These are phyloP conservation scores for Fusarium armeniacum DNA, from an alignment of 2,329 filamentous ascomycete genomes.

Conservation along the genomic window DNA sequence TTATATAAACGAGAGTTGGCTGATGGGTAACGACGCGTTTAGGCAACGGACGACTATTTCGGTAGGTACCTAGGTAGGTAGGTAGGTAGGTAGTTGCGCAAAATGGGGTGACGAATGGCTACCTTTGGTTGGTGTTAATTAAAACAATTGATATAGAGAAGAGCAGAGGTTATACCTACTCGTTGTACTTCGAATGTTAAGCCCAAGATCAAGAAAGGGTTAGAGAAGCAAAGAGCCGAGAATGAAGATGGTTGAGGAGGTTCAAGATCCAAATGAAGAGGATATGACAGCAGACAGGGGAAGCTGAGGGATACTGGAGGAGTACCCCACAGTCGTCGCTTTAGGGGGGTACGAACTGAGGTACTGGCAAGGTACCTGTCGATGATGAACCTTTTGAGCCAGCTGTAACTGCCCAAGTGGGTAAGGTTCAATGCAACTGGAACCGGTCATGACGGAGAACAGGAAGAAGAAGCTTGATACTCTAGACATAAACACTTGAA, in stretches of 20 bases:
- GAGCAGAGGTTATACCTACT: not conserved
- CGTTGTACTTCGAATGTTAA: not conserved
- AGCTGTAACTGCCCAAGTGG: conserved; percentile 6
- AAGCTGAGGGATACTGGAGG: not conserved
- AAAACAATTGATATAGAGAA: not conserved
- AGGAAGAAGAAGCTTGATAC: not conserved
- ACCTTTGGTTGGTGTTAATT: not conserved
- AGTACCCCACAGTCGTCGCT: not conserved
- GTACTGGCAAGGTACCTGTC: conserved; percentile 1
- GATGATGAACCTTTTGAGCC: not conserved
- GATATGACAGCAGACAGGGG: conserved; percentile 15
- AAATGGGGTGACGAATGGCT: not conserved
- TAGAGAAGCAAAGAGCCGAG: not conserved
- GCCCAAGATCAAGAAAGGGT: not conserved
- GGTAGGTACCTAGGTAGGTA: not conserved
- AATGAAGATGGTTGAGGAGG: conserved; percentile 23
- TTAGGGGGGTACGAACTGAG: not conserved
- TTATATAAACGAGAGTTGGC: conserved; percentile 10
- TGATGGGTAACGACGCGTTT: conserved; percentile 4
- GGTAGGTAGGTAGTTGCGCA: conserved; percentile 22
- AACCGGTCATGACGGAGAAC: not conserved
- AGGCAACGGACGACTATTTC: conserved; percentile 34
- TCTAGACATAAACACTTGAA: not conserved
- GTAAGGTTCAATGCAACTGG: conserved; percentile 1
- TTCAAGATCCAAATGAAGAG: conserved; percentile 38